Base-by-base conservation (phyloP, 306 rosid genomes). In the Neltuma alba region DNA sequence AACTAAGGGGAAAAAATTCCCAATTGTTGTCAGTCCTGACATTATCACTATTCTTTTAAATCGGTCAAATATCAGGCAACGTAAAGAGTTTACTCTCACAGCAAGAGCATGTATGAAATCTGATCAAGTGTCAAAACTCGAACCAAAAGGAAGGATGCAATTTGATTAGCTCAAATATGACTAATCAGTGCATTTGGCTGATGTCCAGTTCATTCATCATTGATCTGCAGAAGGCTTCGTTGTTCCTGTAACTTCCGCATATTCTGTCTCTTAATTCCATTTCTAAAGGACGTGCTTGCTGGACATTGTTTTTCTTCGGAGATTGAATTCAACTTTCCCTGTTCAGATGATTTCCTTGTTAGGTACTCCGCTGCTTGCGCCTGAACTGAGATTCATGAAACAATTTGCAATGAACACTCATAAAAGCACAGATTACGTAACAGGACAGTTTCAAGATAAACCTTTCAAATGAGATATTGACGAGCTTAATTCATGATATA, bases 281-380 rank as follows among this genome's bases (percentile, higher is more conserved):
- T 88, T 78, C 85, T 83, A 84, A 90, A 92, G 52, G 88, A 76
- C 76, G 88, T 88, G 87, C 91, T 89, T 34, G 98, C 97, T 70
- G 80, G 76, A 79, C 75, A 78, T 63, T 42, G 79, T 83, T 85
- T 82, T 79, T 81, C 83, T 74, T 66, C 69, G 80, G 42, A 37
- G 50, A 70, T 80, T 40, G 78, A 65, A 60, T 66, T 45, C 25
- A 37, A 75, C 37, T 25, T 82, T 71, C 54, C 72, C 79, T 34
- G 83, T 72, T 72, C 87, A 37, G 76, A 84, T 30, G 37, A 82
- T 87, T 88, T 92, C 86, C 81, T 88, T 71, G 87, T 85, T 57
- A 87, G 79, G 87, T 94, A 94, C 86, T 87, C 88, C 33, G 88
- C 88, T 11, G 94, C 82, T 82, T 89, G 97, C 67, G 79, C 91